Percentiles rank a stretch among this genome's conserved stretches.
Conservation (phyloP, 2,329 filamentous ascomycete species). For the Aureobasidium subglaciale region DNA sequence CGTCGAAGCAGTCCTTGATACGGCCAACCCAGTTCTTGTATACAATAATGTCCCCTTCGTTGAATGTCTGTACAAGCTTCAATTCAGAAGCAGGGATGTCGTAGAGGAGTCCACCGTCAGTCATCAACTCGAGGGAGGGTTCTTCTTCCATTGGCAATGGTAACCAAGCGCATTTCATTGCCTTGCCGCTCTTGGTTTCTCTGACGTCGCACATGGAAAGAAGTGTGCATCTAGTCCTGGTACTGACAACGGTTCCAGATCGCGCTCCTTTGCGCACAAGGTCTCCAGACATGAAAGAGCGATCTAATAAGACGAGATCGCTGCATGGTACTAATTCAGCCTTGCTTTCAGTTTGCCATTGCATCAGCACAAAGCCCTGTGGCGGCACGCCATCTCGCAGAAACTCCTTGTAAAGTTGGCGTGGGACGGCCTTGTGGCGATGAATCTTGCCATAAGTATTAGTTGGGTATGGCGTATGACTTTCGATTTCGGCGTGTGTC, state of each 20-base stretch:
- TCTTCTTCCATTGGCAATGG: conserved; percentile 15
- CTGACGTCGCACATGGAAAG: conserved; percentile 25
- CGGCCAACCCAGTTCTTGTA: conserved; percentile 51
- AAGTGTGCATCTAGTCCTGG: conserved; percentile 40
- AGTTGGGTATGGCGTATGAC: conserved; percentile 38
- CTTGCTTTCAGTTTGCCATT: conserved; percentile 36
- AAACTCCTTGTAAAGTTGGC: conserved; percentile 32
- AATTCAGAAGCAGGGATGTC: conserved; percentile 28
- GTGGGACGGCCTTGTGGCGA: conserved; percentile 28
- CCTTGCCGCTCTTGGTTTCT: conserved; percentile 10
- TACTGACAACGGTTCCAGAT: conserved; percentile 49
- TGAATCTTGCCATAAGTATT: conserved; percentile 33
- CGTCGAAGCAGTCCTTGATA: conserved; percentile 43
- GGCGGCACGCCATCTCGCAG: conserved; percentile 42
- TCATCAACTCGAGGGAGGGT: not conserved
- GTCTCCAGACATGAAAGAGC: conserved; percentile 49
- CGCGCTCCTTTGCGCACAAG: conserved; percentile 46
- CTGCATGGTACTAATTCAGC: conserved; percentile 24
- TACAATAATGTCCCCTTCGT: conserved; percentile 46
- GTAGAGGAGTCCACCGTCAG: conserved; percentile 16
- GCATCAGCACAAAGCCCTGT: conserved; percentile 44
- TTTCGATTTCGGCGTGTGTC: conserved; percentile 38
- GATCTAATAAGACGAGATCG: conserved; percentile 45
- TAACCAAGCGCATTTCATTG: conserved; percentile 14
- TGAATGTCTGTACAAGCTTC: conserved; percentile 30